Conservation (phyloP, 2,329 filamentous ascomycete genomes). For the Xenoacremonium recifei region DNA sequence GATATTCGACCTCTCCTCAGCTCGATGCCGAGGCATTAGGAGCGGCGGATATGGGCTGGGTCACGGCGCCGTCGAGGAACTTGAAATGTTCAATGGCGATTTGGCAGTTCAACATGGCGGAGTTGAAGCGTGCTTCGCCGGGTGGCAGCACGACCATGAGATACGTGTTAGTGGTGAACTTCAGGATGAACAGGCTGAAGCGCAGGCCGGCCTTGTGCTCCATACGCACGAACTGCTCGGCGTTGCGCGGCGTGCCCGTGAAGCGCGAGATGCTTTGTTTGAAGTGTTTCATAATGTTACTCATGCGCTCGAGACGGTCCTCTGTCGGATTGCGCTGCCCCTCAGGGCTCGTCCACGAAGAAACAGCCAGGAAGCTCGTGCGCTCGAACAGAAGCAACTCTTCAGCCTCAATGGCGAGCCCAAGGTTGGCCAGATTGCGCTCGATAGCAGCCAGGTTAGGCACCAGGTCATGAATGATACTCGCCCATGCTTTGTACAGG, state of each 20-base stretch:
- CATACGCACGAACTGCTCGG: slow-evolving; percentile 78
- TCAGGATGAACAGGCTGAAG: slow-evolving; percentile 93
- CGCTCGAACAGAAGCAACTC: slow-evolving; percentile 94
- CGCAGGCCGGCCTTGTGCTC: slow-evolving; percentile 73
- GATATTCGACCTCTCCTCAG: slow-evolving; percentile 1
- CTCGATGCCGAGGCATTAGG: slow-evolving; percentile 4
- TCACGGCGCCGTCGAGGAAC: slow-evolving; percentile 54
- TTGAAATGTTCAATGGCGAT: slow-evolving; percentile 82
- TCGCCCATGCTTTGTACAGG: slow-evolving; percentile 96
- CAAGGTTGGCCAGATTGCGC: slow-evolving; percentile 76
- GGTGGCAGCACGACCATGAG: slow-evolving; percentile 89
- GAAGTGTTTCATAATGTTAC: slow-evolving; percentile 97
- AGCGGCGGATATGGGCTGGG: slow-evolving; percentile 11
- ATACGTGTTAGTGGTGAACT: slow-evolving; percentile 97
- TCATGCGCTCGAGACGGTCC: slow-evolving; percentile 90
- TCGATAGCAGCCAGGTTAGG: slow-evolving; percentile 90
- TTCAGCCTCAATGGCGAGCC: slow-evolving; percentile 83
- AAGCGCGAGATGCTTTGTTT: slow-evolving; percentile 81
- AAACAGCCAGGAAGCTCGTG: slow-evolving; percentile 95
- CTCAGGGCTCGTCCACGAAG: slow-evolving; percentile 75
- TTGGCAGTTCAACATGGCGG: slow-evolving; percentile 85
- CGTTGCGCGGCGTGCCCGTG: slow-evolving; percentile 76
- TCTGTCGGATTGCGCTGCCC: slow-evolving; percentile 81
- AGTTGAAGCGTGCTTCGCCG: slow-evolving; percentile 87
- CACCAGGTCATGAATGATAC: slow-evolving; percentile 97